Evolutionary conservation across 257 asterid species (phyloP).

Genomic region (Solanum tacnaense): DNA sequence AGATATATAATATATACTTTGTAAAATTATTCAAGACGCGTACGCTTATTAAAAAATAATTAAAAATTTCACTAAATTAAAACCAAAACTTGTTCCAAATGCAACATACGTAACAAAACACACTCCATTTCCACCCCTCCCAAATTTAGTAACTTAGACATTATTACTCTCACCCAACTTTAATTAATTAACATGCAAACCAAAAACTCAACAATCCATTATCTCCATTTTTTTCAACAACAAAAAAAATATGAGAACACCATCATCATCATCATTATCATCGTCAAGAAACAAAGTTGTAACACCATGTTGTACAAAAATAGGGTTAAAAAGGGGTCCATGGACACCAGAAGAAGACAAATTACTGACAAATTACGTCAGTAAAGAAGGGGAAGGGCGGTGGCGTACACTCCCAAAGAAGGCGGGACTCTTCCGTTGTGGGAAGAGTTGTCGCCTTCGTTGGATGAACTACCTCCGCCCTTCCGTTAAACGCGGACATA

Average conservation of each 20-base stretch:
- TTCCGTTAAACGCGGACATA: constrained; percentile 43
- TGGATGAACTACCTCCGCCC: constrained; percentile 75
- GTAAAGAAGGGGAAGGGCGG: constrained; percentile 27
- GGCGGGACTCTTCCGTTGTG: constrained; percentile 30
- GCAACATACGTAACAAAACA: not conserved
- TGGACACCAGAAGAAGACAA: constrained; percentile 30
- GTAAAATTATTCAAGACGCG: not conserved
- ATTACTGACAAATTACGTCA: constrained; percentile 10
- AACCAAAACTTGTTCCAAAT: not conserved
- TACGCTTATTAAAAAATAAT: not conserved
- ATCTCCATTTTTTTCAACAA: not conserved
- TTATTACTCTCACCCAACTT: not conserved
- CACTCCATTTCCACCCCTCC: not conserved
- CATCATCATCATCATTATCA: constrained; percentile 1
- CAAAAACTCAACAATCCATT: not conserved
- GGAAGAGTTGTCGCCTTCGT: constrained; percentile 36
- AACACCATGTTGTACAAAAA: constrained; percentile 19
- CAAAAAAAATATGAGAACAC: not conserved
- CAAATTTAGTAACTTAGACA: not conserved
- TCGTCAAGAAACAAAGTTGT: not conserved
- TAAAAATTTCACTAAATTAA: too few relatives aligned
- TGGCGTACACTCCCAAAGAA: constrained; percentile 28
- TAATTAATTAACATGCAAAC: not conserved
- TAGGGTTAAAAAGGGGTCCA: constrained; percentile 31
- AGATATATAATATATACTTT: not conserved